Conservation (phyloP, 2,329 filamentous ascomycete species). For the Neofusicoccum sp. region DNA sequence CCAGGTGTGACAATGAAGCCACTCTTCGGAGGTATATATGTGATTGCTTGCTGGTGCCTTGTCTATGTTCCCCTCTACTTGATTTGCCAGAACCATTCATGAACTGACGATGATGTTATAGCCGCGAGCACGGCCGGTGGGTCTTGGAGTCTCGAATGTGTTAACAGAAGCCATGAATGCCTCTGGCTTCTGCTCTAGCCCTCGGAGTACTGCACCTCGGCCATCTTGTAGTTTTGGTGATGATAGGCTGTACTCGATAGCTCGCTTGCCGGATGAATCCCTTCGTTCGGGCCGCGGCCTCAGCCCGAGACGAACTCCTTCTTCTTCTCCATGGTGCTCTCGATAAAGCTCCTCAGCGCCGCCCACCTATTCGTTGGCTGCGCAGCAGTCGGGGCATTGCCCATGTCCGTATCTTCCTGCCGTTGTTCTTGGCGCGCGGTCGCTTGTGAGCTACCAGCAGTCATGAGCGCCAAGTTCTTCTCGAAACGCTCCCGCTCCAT, state of each 20-base stretch:
- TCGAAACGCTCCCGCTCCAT: slow-evolving; percentile 84
- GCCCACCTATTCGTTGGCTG: slow-evolving; percentile 63
- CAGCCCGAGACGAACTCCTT: slow-evolving; percentile 61
- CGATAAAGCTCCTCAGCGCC: slow-evolving; percentile 80
- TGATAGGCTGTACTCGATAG: too few species aligned
- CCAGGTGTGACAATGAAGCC: slow-evolving; percentile 14
- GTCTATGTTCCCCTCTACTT: not conserved
- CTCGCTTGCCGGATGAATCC: too few species aligned
- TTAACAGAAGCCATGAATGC: too few species aligned
- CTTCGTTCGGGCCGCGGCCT: not conserved
- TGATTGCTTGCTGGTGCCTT: not conserved
- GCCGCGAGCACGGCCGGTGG: too few species aligned
- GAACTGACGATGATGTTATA: too few species aligned
- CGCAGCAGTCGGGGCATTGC: slow-evolving; percentile 7
- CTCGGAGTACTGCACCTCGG: too few species aligned
- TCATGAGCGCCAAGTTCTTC: slow-evolving; percentile 77
- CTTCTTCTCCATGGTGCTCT: slow-evolving; percentile 86
- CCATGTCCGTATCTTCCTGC: slow-evolving; percentile 11
- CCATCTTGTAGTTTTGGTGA: too few species aligned
- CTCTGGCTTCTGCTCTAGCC: too few species aligned
- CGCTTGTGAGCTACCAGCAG: slow-evolving; percentile 40
- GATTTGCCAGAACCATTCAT: not conserved
- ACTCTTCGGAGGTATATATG: not conserved
- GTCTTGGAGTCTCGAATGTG: too few species aligned
- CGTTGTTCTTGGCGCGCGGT: slow-evolving; percentile 23